These are phyloP conservation scores for Bromus sterilis DNA, from an alignment of 176 grass and related monocot genomes.

Conservation along the genomic window DNA sequence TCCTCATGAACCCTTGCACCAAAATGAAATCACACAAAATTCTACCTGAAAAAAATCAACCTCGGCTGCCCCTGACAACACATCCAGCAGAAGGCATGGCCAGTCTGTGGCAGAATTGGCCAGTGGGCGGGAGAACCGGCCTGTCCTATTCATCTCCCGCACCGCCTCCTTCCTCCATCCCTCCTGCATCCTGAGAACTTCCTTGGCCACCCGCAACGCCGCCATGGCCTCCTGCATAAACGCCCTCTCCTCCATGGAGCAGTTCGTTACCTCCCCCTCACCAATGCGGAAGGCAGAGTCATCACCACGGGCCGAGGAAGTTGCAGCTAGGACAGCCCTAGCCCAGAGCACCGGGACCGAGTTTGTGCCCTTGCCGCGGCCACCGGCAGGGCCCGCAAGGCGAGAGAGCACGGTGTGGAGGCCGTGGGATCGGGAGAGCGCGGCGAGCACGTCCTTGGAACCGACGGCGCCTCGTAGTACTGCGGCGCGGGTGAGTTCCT, in stretches of 20 bases:
- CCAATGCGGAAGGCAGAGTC: constrained; percentile 24
- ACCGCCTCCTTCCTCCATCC: constrained; percentile 69
- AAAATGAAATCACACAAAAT: background rate
- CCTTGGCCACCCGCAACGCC: constrained; percentile 71
- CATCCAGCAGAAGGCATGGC: constrained; percentile 83
- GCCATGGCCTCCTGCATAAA: constrained; percentile 62
- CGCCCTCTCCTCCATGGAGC: constrained; percentile 75
- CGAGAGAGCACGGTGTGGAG: constrained; percentile 50
- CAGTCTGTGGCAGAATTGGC: constrained; percentile 74
- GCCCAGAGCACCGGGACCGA: constrained; percentile 60
- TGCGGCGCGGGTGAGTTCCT: constrained; percentile 53
- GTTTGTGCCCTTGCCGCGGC: background rate
- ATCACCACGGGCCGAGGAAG: background rate
- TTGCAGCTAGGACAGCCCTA: constrained; percentile 52
- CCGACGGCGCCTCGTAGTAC: constrained; percentile 54
- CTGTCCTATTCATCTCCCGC: constrained; percentile 53
- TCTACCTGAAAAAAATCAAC: constrained; percentile 75
- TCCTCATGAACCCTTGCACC: background rate
- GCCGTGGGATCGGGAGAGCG: constrained; percentile 60
- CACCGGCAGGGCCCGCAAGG: constrained; percentile 1
- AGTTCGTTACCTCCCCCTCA: constrained; percentile 19
- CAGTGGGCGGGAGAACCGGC: constrained; percentile 56
- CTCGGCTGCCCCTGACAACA: constrained; percentile 62
- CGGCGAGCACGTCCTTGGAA: constrained; percentile 62
- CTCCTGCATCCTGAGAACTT: constrained; percentile 66